Conservation (phyloP, 805 yeast genomes). For the Lipomyces oligophaga region DNA sequence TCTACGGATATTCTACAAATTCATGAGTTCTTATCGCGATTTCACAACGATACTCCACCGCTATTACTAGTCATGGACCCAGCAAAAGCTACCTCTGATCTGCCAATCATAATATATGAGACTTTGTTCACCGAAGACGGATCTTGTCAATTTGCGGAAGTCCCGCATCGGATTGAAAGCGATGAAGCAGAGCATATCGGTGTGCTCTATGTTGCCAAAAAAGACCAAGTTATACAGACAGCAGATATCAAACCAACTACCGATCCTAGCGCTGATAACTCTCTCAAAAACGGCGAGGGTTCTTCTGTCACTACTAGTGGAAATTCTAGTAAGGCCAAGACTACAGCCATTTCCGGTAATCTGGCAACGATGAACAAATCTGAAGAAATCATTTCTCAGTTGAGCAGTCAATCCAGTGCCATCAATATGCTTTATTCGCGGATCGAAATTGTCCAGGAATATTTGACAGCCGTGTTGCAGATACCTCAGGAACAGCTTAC, state of each 20-base stretch:
- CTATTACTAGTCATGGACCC: slow-evolving; percentile 19
- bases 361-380: slow-evolving; percentile 1
- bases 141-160: slow-evolving; percentile 16
- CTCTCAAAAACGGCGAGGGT: background rate
- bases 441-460: slow-evolving; percentile 25
- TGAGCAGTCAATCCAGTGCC: slow-evolving; percentile 31
- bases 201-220: slow-evolving; percentile 25
- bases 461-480: slow-evolving; percentile 27
- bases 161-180: slow-evolving; percentile 20
- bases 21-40: slow-evolving; percentile 17
- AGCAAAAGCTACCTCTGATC: slow-evolving; percentile 3
- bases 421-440: slow-evolving; percentile 31
- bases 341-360: background rate
- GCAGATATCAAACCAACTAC: background rate
- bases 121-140: slow-evolving; percentile 19
- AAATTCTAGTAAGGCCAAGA: background rate
- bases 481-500: slow-evolving; percentile 11
- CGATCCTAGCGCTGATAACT: background rate
- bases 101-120: slow-evolving; percentile 24
- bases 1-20: slow-evolving; percentile 14
- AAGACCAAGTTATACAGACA: slow-evolving; percentile 12
- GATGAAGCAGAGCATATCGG: slow-evolving; percentile 28
- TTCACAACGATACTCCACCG: slow-evolving; percentile 27
- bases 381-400: slow-evolving; percentile 22
- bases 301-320: background rate